A percentile compares a stretch with the other conserved stretches of the same genome.
These are phyloP conservation scores for Termitomyces sp. DNA, from an alignment of 768 basidiomycete genomes.

Conservation along the genomic window DNA sequence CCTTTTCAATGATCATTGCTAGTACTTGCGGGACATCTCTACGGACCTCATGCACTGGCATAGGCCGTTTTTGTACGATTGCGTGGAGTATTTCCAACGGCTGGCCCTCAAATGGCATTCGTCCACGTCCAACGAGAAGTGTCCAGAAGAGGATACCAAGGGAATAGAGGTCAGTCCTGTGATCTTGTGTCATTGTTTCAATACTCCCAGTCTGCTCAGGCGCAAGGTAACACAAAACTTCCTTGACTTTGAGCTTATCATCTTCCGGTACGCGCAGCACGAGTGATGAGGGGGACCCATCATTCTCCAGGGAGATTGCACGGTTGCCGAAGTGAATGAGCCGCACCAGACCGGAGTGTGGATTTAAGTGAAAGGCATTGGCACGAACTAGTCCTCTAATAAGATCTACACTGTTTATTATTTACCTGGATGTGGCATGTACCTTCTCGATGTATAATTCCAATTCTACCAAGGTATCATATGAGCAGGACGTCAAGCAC, in stretches of 20 bases:
- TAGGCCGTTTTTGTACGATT: slow-evolving; percentile 66
- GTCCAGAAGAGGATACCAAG: slow-evolving; percentile 74
- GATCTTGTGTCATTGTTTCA: slow-evolving; percentile 67
- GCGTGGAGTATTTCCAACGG: slow-evolving; percentile 62
- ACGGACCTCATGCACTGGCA: slow-evolving; percentile 71
- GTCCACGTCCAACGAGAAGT: slow-evolving; percentile 61
- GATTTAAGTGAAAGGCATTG: slow-evolving; percentile 70
- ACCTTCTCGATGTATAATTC: slow-evolving; percentile 69
- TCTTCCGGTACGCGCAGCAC: slow-evolving; percentile 59
- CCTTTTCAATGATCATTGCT: slow-evolving; percentile 66
- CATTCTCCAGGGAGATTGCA: slow-evolving; percentile 63
- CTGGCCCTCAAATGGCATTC: slow-evolving; percentile 56
- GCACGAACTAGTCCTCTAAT: slow-evolving; percentile 46
- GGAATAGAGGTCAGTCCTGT: slow-evolving; percentile 70
- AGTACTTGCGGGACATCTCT: slow-evolving; percentile 69
- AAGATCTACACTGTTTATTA: neutral
- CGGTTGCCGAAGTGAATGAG: slow-evolving; percentile 75
- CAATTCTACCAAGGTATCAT: slow-evolving; percentile 28
- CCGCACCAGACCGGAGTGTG: slow-evolving; percentile 62
- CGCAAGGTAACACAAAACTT: slow-evolving; percentile 68
- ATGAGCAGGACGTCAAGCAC: slow-evolving; percentile 5
- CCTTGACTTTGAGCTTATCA: slow-evolving; percentile 67
- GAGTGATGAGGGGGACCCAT: slow-evolving; percentile 65
- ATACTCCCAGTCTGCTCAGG: slow-evolving; percentile 75
- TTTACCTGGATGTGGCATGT: neutral